phyloP scores from a whole-genome alignment of 1,284 basidiomycete genomes.

The Heimioporus retisporus region DNA sequence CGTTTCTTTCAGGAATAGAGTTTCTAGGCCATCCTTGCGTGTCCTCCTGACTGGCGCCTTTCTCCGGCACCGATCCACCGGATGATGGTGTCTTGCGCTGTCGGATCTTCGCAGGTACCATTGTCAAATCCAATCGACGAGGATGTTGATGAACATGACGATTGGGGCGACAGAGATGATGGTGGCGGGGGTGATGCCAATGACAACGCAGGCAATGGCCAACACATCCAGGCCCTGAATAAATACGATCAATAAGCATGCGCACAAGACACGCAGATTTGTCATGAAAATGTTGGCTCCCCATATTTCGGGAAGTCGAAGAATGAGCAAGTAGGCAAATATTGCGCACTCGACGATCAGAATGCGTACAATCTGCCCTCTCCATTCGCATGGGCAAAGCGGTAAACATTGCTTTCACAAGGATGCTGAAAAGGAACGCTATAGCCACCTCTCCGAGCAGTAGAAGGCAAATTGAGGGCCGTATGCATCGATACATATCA shows the following conservation, averaged over 20 bases:
- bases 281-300: conserved; percentile 71
- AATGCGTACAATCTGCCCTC: conserved; percentile 78
- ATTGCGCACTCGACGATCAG: conserved; percentile 76
- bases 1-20: conserved; percentile 62
- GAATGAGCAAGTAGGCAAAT: conserved; percentile 62
- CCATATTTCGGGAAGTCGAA: conserved; percentile 67
- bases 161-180: too few species aligned
- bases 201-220: too few species aligned
- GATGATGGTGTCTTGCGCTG: conserved; percentile 19
- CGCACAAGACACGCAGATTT: conserved; percentile 73
- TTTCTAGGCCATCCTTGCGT: conserved; percentile 55
- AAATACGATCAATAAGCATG: conserved; percentile 56
- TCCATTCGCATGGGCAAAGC: conserved; percentile 72
- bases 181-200: too few species aligned
- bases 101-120: conserved; percentile 31
- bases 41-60: conserved; percentile 33
- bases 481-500: conserved; percentile 48
- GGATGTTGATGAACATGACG: conserved; percentile 21
- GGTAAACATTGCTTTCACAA: conserved; percentile 79
- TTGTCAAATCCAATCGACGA: conserved; percentile 57
- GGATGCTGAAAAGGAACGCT: conserved; percentile 62
- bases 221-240: too few species aligned
- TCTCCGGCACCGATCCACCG: conserved; percentile 40
- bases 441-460: conserved; percentile 64
- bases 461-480: conserved; percentile 68